A percentile compares a stretch with the other conserved stretches of the same genome.
Conservation (phyloP, 1,284 basidiomycete genomes). For the Flammula alnicola region DNA sequence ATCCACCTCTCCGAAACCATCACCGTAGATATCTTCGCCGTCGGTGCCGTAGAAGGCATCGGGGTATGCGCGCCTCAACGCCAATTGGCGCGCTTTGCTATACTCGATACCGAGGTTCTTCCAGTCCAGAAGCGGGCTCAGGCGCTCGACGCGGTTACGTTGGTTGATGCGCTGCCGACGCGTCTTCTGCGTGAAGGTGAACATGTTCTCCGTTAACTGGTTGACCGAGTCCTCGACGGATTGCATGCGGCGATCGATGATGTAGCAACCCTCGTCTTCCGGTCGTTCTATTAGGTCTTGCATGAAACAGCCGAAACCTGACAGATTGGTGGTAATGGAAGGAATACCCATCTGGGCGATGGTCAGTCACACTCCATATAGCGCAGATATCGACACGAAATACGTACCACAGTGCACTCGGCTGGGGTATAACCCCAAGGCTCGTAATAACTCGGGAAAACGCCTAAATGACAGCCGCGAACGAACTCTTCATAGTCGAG, state of each 20-base stretch:
- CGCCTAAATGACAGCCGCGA: slow-evolving; percentile 95
- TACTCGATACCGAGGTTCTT: slow-evolving; percentile 98
- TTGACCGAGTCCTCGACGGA: slow-evolving; percentile 92
- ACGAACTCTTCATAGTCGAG: slow-evolving; percentile 99
- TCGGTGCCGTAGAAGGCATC: slow-evolving; percentile 79
- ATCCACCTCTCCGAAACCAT: slow-evolving; percentile 37
- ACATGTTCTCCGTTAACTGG: slow-evolving; percentile 75
- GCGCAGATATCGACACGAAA: no score
- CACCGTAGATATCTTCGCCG: slow-evolving; percentile 60
- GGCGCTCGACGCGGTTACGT: slow-evolving; percentile 94
- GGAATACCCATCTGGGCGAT: slow-evolving; percentile 89
- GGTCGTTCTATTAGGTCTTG: slow-evolving; percentile 97
- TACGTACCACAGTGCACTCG: slow-evolving; percentile 85
- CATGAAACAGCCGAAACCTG: slow-evolving; percentile 98
- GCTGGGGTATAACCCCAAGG: slow-evolving; percentile 93
- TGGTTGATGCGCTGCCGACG: slow-evolving; percentile 97
- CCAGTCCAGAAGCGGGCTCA: slow-evolving; percentile 95
- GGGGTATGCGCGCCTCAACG: slow-evolving; percentile 92
- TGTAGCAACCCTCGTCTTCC: slow-evolving; percentile 89
- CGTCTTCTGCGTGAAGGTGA: slow-evolving; percentile 86
- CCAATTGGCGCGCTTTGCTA: slow-evolving; percentile 92
- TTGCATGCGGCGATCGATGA: slow-evolving; percentile 90
- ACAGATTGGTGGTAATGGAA: slow-evolving; percentile 95
- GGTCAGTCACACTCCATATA: no score
- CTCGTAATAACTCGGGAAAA: slow-evolving; percentile 97